phyloP scores from a whole-genome alignment of 2,329 filamentous ascomycete genomes.

The Monosporascus cannonballus region DNA sequence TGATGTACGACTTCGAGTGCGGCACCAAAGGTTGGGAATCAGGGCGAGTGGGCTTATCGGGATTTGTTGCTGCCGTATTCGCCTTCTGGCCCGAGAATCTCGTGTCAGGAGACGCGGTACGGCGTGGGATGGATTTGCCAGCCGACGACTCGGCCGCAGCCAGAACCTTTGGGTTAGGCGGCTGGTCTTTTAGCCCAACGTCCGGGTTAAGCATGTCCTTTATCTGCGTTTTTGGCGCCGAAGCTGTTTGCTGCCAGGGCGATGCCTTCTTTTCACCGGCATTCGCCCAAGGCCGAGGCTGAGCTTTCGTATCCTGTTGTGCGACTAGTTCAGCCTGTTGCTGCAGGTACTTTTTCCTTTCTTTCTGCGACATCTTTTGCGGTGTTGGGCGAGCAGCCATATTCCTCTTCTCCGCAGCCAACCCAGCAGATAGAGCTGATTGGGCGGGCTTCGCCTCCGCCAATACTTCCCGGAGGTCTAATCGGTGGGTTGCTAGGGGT shows the following conservation, averaged over 20 bases:
- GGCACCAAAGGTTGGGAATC: conserved; percentile 40
- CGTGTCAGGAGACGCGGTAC: conserved; percentile 56
- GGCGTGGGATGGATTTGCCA: conserved; percentile 33
- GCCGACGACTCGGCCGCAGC: conserved; percentile 35
- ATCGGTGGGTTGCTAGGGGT: conserved; percentile 52
- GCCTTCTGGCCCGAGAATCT: conserved; percentile 53
- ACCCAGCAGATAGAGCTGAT: conserved; percentile 47
- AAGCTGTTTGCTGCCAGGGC: conserved; percentile 61
- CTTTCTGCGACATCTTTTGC: conserved; percentile 79
- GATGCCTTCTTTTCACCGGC: conserved; percentile 34
- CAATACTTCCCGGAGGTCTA: conserved; percentile 76
- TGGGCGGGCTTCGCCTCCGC: conserved; percentile 42
- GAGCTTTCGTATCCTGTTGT: conserved; percentile 26
- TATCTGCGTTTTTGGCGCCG: conserved; percentile 41
- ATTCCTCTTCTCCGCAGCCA: conserved; percentile 46
- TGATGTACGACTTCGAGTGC: conserved; percentile 56
- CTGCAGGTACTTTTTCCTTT: conserved; percentile 78
- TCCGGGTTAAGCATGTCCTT: conserved; percentile 40
- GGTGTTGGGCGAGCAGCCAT: conserved; percentile 30
- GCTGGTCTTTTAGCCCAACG: conserved; percentile 21
- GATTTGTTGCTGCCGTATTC: conserved; percentile 26
- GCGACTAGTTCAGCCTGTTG: conserved; percentile 48
- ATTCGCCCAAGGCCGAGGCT: conserved; percentile 38
- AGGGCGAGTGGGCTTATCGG: conserved; percentile 23
- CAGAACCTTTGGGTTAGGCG: conserved; percentile 34